phyloP scores from a whole-genome alignment of 23 red algal species.

The Gracilaria gracilis region DNA sequence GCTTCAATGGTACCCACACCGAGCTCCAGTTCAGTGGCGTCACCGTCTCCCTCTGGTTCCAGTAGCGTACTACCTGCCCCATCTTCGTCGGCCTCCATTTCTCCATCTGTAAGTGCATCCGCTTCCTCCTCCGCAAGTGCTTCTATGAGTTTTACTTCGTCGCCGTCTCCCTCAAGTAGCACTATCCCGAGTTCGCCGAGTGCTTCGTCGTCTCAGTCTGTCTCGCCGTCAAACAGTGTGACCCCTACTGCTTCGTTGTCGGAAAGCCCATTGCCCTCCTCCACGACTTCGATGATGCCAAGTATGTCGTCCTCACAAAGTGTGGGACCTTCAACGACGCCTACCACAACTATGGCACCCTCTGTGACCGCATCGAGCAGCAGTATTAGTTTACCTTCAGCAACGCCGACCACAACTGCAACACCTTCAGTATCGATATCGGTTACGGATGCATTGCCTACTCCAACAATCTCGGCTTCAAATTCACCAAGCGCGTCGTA shows the following conservation, averaged over 20 bases:
- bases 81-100: neutral
- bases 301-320: neutral
- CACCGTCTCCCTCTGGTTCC: neutral
- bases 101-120: neutral
- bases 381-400: neutral
- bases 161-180: slow-evolving; percentile 7
- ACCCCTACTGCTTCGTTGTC: neutral
- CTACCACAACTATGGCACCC: neutral
- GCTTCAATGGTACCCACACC: neutral
- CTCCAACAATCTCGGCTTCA: neutral
- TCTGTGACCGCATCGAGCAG: neutral
- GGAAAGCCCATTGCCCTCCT: neutral
- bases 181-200: neutral
- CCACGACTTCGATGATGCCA: neutral
- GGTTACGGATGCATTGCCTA: neutral
- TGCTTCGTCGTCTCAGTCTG: neutral
- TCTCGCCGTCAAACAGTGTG: neutral
- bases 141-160: neutral
- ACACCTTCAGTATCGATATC: neutral
- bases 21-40: neutral
- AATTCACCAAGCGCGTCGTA: neutral
- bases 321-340: neutral
- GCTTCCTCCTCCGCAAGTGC: neutral
- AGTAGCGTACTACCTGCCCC: neutral
- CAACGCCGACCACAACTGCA: neutral